A percentile compares a stretch with the other conserved stretches of the same genome.
Evolutionary conservation across 306 rosid genomes (phyloP).

Genomic region (Corylus americana): DNA sequence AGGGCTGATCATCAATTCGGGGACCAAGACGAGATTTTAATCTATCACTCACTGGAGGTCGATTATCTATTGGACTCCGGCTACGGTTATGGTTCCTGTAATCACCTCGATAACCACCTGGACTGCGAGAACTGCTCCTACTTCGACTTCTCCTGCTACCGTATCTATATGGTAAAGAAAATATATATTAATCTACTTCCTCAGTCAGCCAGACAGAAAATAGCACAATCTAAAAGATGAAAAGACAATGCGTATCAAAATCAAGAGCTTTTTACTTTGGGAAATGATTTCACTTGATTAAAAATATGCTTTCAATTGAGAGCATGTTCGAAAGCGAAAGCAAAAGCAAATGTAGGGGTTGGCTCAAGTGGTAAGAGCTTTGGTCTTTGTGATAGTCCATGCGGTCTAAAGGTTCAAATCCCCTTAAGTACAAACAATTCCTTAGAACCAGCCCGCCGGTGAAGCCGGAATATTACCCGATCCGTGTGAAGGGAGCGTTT

Average conservation of each 20-base stretch:
- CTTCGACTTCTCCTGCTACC: slow-evolving; percentile 66
- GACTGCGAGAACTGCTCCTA: slow-evolving; percentile 75
- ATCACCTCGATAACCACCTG: slow-evolving; percentile 56
- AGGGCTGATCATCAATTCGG: slow-evolving; percentile 32
- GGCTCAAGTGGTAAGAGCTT: too few species aligned
- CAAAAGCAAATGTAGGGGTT: too few species aligned
- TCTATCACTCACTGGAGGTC: slow-evolving; percentile 65
- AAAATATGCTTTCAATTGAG: background rate
- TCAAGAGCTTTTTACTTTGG: background rate
- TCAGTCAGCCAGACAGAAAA: background rate
- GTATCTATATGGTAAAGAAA: slow-evolving; percentile 40
- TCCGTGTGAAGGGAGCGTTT: too few species aligned
- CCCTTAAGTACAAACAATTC: too few species aligned
- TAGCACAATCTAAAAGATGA: background rate
- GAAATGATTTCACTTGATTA: background rate
- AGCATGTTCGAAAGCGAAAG: too few species aligned
- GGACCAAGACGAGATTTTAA: slow-evolving; percentile 90
- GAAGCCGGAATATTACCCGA: too few species aligned
- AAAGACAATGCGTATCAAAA: background rate
- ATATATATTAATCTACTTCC: background rate
- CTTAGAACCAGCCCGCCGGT: too few species aligned
- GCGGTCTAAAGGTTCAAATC: too few species aligned
- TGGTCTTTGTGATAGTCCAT: too few species aligned
- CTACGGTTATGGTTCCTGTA: slow-evolving; percentile 47
- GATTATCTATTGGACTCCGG: slow-evolving; percentile 62